Evolutionary conservation across 176 grass and related monocot species (phyloP).

Genomic region (Dendrocalamus sinicus): DNA sequence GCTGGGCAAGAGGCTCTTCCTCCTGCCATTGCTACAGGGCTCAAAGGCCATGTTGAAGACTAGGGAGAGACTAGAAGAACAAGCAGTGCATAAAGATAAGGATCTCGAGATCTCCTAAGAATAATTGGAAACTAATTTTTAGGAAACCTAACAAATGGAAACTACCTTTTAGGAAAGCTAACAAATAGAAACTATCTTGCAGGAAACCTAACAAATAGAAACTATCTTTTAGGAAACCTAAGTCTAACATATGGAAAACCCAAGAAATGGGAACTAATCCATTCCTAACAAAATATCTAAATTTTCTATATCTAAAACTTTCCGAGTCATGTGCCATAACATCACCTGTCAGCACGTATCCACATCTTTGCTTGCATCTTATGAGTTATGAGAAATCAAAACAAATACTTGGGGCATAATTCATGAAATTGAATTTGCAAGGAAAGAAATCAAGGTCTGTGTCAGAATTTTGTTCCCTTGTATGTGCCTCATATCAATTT

Average conservation of each 20-base stretch:
- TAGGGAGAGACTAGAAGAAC: neutral
- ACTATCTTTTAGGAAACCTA: constrained; percentile 8
- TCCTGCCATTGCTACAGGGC: neutral
- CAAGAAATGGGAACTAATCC: neutral
- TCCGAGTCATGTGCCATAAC: neutral
- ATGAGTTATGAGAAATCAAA: neutral
- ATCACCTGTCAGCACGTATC: too few relatives aligned
- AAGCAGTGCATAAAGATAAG: neutral
- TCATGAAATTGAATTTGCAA: neutral
- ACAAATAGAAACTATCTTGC: neutral
- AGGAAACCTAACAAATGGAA: neutral
- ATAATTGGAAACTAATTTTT: neutral
- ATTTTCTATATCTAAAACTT: neutral
- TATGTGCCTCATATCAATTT: neutral
- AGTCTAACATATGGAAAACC: neutral
- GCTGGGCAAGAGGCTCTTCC: neutral
- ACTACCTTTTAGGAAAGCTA: constrained; percentile 11
- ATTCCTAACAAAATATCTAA: neutral
- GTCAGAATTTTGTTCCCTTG: neutral
- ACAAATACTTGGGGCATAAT: neutral
- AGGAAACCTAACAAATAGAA: neutral
- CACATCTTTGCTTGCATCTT: constrained; percentile 8
- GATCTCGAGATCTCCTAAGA: neutral
- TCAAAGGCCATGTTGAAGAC: neutral
- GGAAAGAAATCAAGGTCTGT: neutral